phyloP scores from a whole-genome alignment of 2,329 filamentous ascomycete species.

The Stemphylium lycopersici region DNA sequence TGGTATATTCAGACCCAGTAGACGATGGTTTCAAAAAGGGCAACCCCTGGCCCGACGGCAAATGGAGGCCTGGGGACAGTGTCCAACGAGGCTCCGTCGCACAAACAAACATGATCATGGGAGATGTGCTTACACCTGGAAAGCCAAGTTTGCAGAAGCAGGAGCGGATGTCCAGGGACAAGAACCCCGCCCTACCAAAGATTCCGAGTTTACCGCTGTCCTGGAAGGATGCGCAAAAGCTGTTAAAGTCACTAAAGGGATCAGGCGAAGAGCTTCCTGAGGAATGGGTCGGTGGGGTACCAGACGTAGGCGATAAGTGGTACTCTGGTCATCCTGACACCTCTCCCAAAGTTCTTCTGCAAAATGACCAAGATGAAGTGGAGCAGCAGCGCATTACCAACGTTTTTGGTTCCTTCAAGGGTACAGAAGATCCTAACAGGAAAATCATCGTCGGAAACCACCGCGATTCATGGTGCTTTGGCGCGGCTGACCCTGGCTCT shows the following conservation, averaged over 20 bases:
- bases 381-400: conserved; percentile 89
- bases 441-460: conserved; percentile 91
- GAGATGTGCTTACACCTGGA: conserved; percentile 91
- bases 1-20: conserved; percentile 89
- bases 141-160: conserved; percentile 73
- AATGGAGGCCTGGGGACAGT: conserved; percentile 79
- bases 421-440: conserved; percentile 83
- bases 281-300: conserved; percentile 78
- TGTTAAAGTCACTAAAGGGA: conserved; percentile 78
- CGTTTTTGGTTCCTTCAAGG: conserved; percentile 80
- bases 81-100: conserved; percentile 84
- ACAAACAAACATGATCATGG: conserved; percentile 80
- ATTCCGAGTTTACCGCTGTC: conserved; percentile 91
- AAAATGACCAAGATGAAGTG: conserved; percentile 85
- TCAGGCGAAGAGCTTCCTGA: conserved; percentile 72
- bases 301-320: conserved; percentile 73
- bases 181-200: conserved; percentile 74
- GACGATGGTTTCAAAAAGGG: conserved; percentile 83
- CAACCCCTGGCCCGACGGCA: conserved; percentile 74
- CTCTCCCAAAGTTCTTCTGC: conserved; percentile 78
- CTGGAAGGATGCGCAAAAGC: conserved; percentile 83
- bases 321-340: conserved; percentile 76
- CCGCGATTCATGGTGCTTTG: conserved; percentile 90
- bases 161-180: conserved; percentile 70
- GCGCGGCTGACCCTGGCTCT: conserved; percentile 80